Conservation (phyloP, 441 rosid species). For the Corymbia calophylla region DNA sequence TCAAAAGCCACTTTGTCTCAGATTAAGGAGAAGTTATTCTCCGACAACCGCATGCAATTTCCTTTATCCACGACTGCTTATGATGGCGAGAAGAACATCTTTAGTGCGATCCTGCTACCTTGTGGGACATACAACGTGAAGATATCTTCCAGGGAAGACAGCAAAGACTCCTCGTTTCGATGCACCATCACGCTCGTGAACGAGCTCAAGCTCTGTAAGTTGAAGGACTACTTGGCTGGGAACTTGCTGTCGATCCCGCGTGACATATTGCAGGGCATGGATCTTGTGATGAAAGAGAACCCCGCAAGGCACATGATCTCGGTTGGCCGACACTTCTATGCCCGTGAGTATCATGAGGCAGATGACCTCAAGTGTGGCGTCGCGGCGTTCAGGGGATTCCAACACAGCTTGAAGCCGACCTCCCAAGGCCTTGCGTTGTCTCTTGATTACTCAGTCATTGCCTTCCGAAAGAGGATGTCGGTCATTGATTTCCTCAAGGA, state of each 20-base stretch:
- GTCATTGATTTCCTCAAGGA: conserved; percentile 45
- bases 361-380: conserved; percentile 52
- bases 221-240: conserved; percentile 55
- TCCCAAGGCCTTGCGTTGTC: conserved; percentile 63
- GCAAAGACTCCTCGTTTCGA: conserved; percentile 18
- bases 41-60: conserved; percentile 35
- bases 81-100: conserved; percentile 88
- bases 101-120: conserved; percentile 55
- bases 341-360: not conserved
- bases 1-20: conserved; percentile 36
- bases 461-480: conserved; percentile 54
- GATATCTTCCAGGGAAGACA: conserved; percentile 35
- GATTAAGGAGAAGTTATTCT: conserved; percentile 43
- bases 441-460: conserved; percentile 71
- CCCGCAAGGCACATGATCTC: conserved; percentile 57
- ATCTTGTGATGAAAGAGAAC: conserved; percentile 90
- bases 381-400: conserved; percentile 50
- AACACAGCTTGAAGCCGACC: conserved; percentile 63
- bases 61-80: conserved; percentile 67
- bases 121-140: conserved; percentile 43
- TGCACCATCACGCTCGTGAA: conserved; percentile 55
- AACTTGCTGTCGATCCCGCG: conserved; percentile 35
- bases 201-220: conserved; percentile 44
- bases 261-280: conserved; percentile 81
- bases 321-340: conserved; percentile 58